Base-by-base conservation (phyloP, 2,329 filamentous ascomycete species). In the Epicoccum sorghinum region DNA sequence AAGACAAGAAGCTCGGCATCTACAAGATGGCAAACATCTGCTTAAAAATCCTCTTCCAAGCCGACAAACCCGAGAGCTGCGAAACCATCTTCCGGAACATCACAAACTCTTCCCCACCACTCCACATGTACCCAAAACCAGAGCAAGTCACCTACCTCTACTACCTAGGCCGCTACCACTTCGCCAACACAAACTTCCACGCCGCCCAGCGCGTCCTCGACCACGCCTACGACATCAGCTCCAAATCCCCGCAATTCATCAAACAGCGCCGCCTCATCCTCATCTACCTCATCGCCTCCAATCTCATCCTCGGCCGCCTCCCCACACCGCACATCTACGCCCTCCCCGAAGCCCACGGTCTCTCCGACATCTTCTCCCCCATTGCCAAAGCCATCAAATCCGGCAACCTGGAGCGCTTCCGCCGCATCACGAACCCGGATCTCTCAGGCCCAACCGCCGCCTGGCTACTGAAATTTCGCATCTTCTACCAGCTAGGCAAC, bases 111-210 rank as follows among this genome's bases (percentile, higher is more conserved):
- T 93, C 90, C 0, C 92, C 92, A 1, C 90, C 91, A 0, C 78
- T 98, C 10, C 82, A 84, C 1, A 84, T 90, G 46, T 98, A 96
- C 68, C 91, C 93, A 2, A 91, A 90, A 22, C 84, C 89, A 5
- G 90, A 98, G 71, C 86, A 92, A 43, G 91, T 96, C 45, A 96
- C 92, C 3, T 98, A 93, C 66, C 86, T 98, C 12, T 97, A 96
- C 78, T 96, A 96, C 71, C 87, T 98, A 5, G 93, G 93, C 14
- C 88, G 92, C 54, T 97, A 93, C 76, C 86, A 93, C 68, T 91
- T 96, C 72, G 86, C 90, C 59, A 93, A 91, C 72, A 89, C 87
- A 62, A 88, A 96, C 70, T 96, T 91, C 74, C 86, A 85, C 58
- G 87, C 89, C 24, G 91, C 93, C 0, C 85, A 88, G 47, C 79